A percentile compares a stretch with the other conserved stretches of the same genome.
Evolutionary conservation across 2,329 filamentous ascomycete genomes (phyloP).

Genomic region (Fusarium sp.): DNA sequence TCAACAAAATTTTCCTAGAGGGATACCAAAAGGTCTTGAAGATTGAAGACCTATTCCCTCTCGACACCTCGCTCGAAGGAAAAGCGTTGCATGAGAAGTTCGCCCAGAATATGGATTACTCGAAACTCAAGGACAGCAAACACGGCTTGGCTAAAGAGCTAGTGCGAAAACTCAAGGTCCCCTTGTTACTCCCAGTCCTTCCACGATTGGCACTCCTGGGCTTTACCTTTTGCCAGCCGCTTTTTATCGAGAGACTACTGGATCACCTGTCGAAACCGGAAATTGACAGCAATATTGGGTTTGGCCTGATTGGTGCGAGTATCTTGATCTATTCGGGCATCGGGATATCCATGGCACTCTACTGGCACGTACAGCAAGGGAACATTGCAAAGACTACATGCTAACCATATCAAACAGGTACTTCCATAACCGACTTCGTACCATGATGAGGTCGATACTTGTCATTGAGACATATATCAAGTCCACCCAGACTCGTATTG

Average conservation of each 20-base stretch:
- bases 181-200: conserved; percentile 48
- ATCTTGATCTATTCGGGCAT: conserved; percentile 54
- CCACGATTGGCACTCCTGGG: conserved; percentile 53
- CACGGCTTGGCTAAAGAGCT: conserved; percentile 46
- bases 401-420: neutral
- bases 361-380: conserved; percentile 45
- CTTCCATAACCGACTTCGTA: conserved; percentile 27
- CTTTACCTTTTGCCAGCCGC: conserved; percentile 56
- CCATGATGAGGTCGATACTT: conserved; percentile 47
- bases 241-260: conserved; percentile 54
- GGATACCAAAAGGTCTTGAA: conserved; percentile 51
- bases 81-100: conserved; percentile 37
- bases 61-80: conserved; percentile 45
- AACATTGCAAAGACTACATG: rapidly evolving
- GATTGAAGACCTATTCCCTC: conserved; percentile 49
- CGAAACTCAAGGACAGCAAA: conserved; percentile 27
- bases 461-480: conserved; percentile 49
- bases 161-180: conserved; percentile 45
- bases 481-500: conserved; percentile 45
- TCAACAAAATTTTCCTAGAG: conserved; percentile 48
- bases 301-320: conserved; percentile 56
- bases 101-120: conserved; percentile 38
- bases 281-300: conserved; percentile 46
- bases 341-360: conserved; percentile 53
- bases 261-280: conserved; percentile 46